A percentile compares a stretch with the other conserved stretches of the same genome.
These are phyloP conservation scores for Fennellomyces sp. DNA, from an alignment of 371 early-diverging fungal species.

Conservation along the genomic window DNA sequence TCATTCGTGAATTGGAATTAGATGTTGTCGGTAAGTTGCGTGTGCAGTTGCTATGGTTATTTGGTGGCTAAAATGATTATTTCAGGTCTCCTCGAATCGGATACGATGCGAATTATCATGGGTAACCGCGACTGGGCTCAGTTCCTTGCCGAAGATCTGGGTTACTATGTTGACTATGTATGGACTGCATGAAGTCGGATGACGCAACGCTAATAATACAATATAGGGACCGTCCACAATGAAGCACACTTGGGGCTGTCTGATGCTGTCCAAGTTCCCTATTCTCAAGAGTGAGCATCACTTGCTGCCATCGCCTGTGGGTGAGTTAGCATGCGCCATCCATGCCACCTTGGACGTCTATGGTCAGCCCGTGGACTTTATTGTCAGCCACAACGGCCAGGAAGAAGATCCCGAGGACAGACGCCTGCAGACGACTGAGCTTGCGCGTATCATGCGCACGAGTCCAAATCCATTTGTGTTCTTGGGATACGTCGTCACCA, in stretches of 20 bases:
- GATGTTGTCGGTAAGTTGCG: constrained; percentile 73
- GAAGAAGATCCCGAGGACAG: constrained; percentile 81
- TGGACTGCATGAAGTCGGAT: neutral
- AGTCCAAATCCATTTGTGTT: constrained; percentile 79
- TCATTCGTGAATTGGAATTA: constrained; percentile 74
- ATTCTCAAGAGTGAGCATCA: constrained; percentile 75
- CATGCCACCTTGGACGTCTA: constrained; percentile 84
- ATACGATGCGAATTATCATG: constrained; percentile 83
- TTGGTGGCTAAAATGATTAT: constrained; percentile 63
- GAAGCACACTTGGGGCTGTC: constrained; percentile 89
- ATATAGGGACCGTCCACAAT: constrained; percentile 71
- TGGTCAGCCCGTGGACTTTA: constrained; percentile 81
- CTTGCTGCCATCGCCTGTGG: constrained; percentile 79
- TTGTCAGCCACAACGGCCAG: constrained; percentile 87
- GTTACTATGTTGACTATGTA: constrained; percentile 79
- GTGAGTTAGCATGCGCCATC: constrained; percentile 86
- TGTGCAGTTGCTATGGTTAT: constrained; percentile 22
- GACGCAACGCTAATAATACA: neutral
- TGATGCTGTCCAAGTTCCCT: constrained; percentile 85
- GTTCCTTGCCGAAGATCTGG: constrained; percentile 76
- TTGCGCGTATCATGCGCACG: constrained; percentile 77
- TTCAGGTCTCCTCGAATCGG: constrained; percentile 75
- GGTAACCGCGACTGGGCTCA: constrained; percentile 87
- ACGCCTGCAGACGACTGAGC: constrained; percentile 76
- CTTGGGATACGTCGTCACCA: constrained; percentile 83